Conservation (phyloP, 768 basidiomycete species). For the Dentipellis sp. region DNA sequence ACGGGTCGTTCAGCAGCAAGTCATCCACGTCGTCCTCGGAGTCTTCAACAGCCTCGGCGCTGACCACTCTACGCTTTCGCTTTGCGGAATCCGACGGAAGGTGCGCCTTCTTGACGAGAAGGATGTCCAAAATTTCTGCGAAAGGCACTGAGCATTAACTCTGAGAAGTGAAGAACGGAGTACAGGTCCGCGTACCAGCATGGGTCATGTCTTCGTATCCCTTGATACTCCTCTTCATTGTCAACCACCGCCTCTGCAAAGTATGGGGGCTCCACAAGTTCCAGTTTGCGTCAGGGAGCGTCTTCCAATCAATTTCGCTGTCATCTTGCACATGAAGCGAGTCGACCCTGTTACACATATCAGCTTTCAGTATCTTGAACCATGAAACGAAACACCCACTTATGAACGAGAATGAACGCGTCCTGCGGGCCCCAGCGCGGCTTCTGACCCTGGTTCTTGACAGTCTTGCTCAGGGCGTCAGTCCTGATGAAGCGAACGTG, state of each 20-base stretch:
- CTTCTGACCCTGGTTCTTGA: constrained; percentile 64
- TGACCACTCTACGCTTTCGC: constrained; percentile 20
- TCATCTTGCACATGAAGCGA: constrained; percentile 69
- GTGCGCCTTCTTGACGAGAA: constrained; percentile 64
- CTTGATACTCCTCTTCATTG: constrained; percentile 69
- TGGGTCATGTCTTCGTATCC: constrained; percentile 77
- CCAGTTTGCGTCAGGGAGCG: constrained; percentile 64
- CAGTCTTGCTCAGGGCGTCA: constrained; percentile 60
- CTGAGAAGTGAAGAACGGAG: not conserved
- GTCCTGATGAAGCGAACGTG: constrained; percentile 38
- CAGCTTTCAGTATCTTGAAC: not conserved
- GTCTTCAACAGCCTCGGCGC: constrained; percentile 26
- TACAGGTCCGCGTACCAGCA: constrained; percentile 37
- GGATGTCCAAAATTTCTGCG: constrained; percentile 74
- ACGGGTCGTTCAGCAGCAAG: too few species aligned
- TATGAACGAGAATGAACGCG: constrained; percentile 73
- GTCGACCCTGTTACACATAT: constrained; percentile 43
- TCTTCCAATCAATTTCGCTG: constrained; percentile 81
- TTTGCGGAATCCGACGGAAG: constrained; percentile 26
- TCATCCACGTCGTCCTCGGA: constrained; percentile 16
- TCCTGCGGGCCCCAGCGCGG: constrained; percentile 71
- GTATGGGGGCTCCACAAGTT: constrained; percentile 79
- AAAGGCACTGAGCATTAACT: not conserved
- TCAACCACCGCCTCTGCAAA: constrained; percentile 72
- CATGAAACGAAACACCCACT: constrained; percentile 33